These are phyloP conservation scores for Vaccinium darrowii DNA, from an alignment of 148 eudicot genomes.

Conservation along the genomic window DNA sequence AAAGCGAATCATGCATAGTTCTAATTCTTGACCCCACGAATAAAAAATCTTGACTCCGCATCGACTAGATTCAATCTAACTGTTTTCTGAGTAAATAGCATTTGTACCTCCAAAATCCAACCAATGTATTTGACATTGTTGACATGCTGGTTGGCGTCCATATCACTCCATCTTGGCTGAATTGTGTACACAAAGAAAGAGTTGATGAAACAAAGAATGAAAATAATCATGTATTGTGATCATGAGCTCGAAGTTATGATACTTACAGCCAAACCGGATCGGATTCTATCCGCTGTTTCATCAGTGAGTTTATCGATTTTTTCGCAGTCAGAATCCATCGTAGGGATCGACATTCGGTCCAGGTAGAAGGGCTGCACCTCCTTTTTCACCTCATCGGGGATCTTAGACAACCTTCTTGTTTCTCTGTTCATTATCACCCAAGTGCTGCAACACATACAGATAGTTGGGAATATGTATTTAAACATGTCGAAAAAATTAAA, in stretches of 20 bases:
- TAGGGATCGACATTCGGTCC: slow-evolving; percentile 42
- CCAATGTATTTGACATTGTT: slow-evolving; percentile 90
- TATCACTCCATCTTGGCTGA: slow-evolving; percentile 95
- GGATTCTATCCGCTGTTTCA: slow-evolving; percentile 48
- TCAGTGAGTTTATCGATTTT: slow-evolving; percentile 71
- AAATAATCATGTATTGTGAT: not conserved
- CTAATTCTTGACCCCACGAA: no score
- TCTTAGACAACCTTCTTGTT: slow-evolving; percentile 71
- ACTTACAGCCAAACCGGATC: slow-evolving; percentile 79
- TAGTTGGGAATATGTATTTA: not conserved
- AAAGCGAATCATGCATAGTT: no score
- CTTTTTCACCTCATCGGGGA: slow-evolving; percentile 60
- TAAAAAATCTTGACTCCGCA: no score
- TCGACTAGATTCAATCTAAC: not conserved
- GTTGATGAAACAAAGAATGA: not conserved
- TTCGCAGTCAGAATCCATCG: slow-evolving; percentile 30
- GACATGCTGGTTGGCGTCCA: slow-evolving; percentile 88
- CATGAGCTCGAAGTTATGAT: not conserved
- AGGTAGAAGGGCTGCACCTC: slow-evolving; percentile 69
- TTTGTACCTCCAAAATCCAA: slow-evolving; percentile 77
- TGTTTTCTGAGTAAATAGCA: not conserved
- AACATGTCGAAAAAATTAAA: not conserved
- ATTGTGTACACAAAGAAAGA: not conserved
- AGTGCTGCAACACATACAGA: slow-evolving; percentile 42
- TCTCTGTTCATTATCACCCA: slow-evolving; percentile 96